Conservation (phyloP, 139 green algal species). For the Chlamydomonas incerta region DNA sequence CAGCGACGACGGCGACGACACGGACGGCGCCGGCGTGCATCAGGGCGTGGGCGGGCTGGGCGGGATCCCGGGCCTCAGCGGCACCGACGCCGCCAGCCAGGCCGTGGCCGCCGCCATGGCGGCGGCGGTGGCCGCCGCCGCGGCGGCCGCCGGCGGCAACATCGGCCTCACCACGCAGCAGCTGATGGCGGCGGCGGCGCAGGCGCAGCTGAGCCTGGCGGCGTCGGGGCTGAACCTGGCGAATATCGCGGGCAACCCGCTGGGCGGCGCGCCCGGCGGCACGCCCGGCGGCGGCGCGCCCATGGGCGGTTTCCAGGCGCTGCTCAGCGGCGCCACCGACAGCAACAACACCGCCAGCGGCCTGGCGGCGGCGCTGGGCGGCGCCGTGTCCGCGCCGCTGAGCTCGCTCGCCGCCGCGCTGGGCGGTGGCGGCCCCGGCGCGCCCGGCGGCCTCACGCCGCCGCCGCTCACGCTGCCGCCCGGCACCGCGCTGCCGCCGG, state of each 20-base stretch:
- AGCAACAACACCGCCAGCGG: not conserved
- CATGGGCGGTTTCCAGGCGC: not conserved
- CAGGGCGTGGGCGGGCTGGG: not conserved
- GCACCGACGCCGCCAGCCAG: not conserved
- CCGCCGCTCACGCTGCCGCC: not conserved
- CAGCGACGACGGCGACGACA: not conserved
- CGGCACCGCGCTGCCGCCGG: not conserved
- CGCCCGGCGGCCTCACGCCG: not conserved
- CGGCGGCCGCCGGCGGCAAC: slow-evolving; percentile 14
- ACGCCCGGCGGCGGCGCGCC: not conserved
- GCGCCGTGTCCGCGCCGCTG: not conserved
- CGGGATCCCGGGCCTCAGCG: not conserved
- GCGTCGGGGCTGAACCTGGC: not conserved
- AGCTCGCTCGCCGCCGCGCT: not conserved
- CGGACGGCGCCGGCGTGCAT: not conserved
- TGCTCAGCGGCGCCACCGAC: not conserved
- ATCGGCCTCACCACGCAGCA: not conserved
- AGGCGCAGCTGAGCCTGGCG: slow-evolving; percentile 2
- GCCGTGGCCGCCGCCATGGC: not conserved
- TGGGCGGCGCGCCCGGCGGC: slow-evolving; percentile 3
- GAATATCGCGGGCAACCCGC: not conserved
- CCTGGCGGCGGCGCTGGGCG: slow-evolving; percentile 14
- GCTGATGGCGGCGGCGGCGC: slow-evolving; percentile 21
- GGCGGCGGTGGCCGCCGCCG: slow-evolving; percentile 5
- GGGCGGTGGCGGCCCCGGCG: not conserved